Evolutionary conservation across 305 asterid species (phyloP).

Genomic region (Fraxinus platypoda): DNA sequence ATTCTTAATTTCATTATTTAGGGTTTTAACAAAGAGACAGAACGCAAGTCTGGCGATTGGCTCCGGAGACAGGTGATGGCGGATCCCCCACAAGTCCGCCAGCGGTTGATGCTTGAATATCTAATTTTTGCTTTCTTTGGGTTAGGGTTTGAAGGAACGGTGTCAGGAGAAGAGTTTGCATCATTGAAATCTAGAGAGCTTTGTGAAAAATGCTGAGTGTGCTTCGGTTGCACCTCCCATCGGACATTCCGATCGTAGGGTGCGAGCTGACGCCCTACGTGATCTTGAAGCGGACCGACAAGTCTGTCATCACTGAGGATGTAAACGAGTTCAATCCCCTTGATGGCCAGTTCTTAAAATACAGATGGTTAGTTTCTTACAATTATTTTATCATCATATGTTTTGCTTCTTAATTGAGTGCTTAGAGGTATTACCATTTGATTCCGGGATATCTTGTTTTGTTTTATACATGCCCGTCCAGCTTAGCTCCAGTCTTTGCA

Average conservation of each 20-base stretch:
- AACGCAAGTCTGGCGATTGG: constrained; percentile 57
- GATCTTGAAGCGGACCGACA: constrained; percentile 60
- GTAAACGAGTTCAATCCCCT: constrained; percentile 55
- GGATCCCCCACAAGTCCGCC: constrained; percentile 77
- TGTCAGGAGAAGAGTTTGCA: constrained; percentile 22
- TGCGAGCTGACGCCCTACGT: constrained; percentile 72
- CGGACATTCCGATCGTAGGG: constrained; percentile 77
- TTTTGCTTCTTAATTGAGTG: neutral
- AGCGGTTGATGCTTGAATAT: constrained; percentile 24
- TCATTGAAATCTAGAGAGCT: constrained; percentile 25
- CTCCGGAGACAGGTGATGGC: constrained; percentile 62
- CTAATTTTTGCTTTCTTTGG: constrained; percentile 18
- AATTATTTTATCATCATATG: neutral
- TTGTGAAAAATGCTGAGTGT: constrained; percentile 59
- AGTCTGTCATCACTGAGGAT: constrained; percentile 51
- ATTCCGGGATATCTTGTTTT: neutral
- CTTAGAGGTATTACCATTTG: neutral
- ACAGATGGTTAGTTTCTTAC: constrained; percentile 51
- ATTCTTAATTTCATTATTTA: constrained; percentile 11
- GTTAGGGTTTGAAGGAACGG: constrained; percentile 30
- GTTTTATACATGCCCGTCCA: neutral
- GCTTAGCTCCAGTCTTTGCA: constrained; percentile 1
- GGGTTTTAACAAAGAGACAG: constrained; percentile 14
- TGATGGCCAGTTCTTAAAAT: constrained; percentile 63
- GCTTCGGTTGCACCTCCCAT: constrained; percentile 72